These are phyloP conservation scores for Wickerhamiella dianesei DNA, from an alignment of 805 yeast species.

Conservation along the genomic window DNA sequence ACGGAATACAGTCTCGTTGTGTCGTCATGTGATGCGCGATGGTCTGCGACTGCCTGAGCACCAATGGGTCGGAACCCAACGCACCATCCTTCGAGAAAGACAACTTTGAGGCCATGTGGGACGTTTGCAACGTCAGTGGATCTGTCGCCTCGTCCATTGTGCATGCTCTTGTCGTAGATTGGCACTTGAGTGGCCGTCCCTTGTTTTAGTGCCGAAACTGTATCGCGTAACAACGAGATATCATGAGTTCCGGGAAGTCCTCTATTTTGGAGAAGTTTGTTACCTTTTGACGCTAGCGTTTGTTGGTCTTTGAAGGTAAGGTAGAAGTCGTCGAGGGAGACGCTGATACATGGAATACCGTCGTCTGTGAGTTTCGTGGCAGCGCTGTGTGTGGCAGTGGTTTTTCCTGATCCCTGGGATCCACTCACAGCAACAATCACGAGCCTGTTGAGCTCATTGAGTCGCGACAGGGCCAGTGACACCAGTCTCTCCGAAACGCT, in stretches of 20 bases:
- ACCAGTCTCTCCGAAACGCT: background rate
- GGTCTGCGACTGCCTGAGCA: constrained; percentile 7
- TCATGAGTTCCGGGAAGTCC: constrained; percentile 96
- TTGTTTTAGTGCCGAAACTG: constrained; percentile 25
- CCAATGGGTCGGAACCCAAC: constrained; percentile 49
- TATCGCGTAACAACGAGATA: constrained; percentile 27
- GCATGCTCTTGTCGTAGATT: constrained; percentile 61
- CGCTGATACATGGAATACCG: constrained; percentile 26
- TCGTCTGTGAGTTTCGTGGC: constrained; percentile 18
- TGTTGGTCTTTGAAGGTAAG: constrained; percentile 50
- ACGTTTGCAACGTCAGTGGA: background rate
- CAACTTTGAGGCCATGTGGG: constrained; percentile 39
- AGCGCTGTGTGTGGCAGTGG: constrained; percentile 21
- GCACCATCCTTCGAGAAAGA: constrained; percentile 92
- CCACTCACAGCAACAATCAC: constrained; percentile 24
- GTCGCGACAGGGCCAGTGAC: background rate
- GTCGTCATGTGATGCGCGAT: constrained; percentile 6
- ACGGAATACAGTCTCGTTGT: constrained; percentile 17
- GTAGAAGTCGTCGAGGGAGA: constrained; percentile 83
- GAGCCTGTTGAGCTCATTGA: background rate
- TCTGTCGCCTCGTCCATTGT: constrained; percentile 71
- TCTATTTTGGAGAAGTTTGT: constrained; percentile 54
- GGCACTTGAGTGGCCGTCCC: constrained; percentile 36
- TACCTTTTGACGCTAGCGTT: constrained; percentile 31
- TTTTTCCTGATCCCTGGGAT: constrained; percentile 29